These are phyloP conservation scores for Haplosporangium sp. DNA, from an alignment of 371 early-diverging fungal species.

Conservation along the genomic window DNA sequence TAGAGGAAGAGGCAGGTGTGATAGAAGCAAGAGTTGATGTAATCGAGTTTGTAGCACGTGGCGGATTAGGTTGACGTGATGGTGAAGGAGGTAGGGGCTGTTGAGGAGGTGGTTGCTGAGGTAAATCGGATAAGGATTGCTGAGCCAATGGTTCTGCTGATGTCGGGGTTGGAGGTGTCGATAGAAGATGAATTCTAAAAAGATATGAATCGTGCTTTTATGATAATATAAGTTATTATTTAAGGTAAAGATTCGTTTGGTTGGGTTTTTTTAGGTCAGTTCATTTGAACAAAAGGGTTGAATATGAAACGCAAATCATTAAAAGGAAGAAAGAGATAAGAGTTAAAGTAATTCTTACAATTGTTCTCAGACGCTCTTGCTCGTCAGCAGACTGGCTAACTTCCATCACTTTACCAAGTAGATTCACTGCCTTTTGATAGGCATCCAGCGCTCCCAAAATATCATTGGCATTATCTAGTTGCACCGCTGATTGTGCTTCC, in stretches of 20 bases:
- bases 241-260: neutral
- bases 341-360: slow-evolving; percentile 19
- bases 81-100: slow-evolving; percentile 29
- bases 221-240: neutral
- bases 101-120: slow-evolving; percentile 25
- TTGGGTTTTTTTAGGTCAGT: neutral
- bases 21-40: slow-evolving; percentile 13
- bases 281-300: neutral
- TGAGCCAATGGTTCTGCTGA: slow-evolving; percentile 13
- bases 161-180: slow-evolving; percentile 33
- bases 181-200: slow-evolving; percentile 42
- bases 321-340: neutral
- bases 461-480: slow-evolving; percentile 44
- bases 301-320: slow-evolving; percentile 6
- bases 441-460: slow-evolving; percentile 36
- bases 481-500: slow-evolving; percentile 50
- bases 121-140: slow-evolving; percentile 7
- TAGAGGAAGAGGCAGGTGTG: slow-evolving; percentile 33
- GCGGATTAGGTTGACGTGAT: slow-evolving; percentile 1
- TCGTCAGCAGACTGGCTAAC: slow-evolving; percentile 39
- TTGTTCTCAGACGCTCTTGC: slow-evolving; percentile 42
- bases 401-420: slow-evolving; percentile 45
- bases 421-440: slow-evolving; percentile 32
- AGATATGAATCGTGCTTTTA: slow-evolving; percentile 47
- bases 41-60: slow-evolving; percentile 6